Conservation (phyloP, 129 eudicot species). For the Lactuca saligna region DNA sequence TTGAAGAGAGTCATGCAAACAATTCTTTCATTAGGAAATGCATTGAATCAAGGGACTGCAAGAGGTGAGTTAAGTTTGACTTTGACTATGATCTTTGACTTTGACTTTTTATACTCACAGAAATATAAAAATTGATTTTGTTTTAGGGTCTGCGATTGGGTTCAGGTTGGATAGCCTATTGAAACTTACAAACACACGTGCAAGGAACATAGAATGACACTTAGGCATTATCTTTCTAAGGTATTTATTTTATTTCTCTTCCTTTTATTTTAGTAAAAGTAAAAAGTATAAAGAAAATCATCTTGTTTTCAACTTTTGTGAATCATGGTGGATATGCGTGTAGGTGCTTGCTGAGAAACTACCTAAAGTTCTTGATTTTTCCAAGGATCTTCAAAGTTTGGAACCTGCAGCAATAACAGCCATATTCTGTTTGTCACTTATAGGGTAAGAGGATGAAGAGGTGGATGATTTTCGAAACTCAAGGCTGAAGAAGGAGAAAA, state of each 20-base stretch:
- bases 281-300: not conserved
- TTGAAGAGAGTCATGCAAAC: constrained; percentile 91
- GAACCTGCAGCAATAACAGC: constrained; percentile 82
- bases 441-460: too few relatives aligned
- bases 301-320: constrained; percentile 4
- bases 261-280: not conserved
- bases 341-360: constrained; percentile 84
- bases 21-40: constrained; percentile 91
- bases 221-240: constrained; percentile 97
- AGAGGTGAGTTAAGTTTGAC: constrained; percentile 67
- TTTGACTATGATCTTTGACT: too few relatives aligned
- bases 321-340: constrained; percentile 19
- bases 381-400: constrained; percentile 76
- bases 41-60: constrained; percentile 96
- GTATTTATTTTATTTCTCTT: constrained; percentile 33
- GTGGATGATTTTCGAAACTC: too few relatives aligned
- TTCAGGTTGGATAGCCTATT: constrained; percentile 91
- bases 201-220: constrained; percentile 85
- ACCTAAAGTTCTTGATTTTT: constrained; percentile 88
- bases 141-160: constrained; percentile 86
- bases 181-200: constrained; percentile 93
- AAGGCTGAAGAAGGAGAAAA: too few relatives aligned
- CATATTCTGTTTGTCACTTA: too few relatives aligned
- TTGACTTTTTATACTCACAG: not conserved
- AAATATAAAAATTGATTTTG: constrained; percentile 5